Percentiles rank a stretch among this genome's conserved stretches.
phyloP scores from a whole-genome alignment of 2,329 filamentous ascomycete species.

The Endothia cerciana region DNA sequence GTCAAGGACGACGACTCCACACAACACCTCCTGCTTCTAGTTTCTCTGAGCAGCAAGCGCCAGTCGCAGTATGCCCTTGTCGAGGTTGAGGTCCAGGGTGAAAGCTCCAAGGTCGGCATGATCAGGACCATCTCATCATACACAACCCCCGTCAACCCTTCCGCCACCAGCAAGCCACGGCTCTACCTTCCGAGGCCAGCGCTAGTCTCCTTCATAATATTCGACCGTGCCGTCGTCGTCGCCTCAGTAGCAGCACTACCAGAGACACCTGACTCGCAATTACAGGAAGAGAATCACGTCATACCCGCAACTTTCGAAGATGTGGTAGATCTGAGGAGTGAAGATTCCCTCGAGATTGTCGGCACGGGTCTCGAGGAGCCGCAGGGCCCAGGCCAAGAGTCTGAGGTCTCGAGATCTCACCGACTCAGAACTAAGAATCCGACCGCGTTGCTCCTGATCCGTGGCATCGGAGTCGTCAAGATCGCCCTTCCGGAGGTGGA shows the following conservation, averaged over 20 bases:
- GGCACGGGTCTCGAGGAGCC: constrained; percentile 68
- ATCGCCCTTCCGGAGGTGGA: constrained; percentile 62
- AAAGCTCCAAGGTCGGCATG: constrained; percentile 61
- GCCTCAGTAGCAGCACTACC: constrained; percentile 71
- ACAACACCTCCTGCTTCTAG: constrained; percentile 65
- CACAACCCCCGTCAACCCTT: constrained; percentile 53
- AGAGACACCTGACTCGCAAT: constrained; percentile 75
- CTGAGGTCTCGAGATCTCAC: constrained; percentile 53
- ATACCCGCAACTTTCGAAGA: constrained; percentile 79
- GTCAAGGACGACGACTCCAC: constrained; percentile 54
- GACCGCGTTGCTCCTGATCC: constrained; percentile 63
- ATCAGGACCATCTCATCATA: constrained; percentile 71
- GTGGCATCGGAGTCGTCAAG: constrained; percentile 65
- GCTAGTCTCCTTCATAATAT: constrained; percentile 80
- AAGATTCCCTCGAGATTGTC: constrained; percentile 65
- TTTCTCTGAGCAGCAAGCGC: constrained; percentile 57
- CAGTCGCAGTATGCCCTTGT: constrained; percentile 72
- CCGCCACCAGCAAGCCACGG: constrained; percentile 56
- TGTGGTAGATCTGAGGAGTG: constrained; percentile 75
- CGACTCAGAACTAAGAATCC: constrained; percentile 65
- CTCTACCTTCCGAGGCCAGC: constrained; percentile 79
- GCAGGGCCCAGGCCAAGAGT: constrained; percentile 38
- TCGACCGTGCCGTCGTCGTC: constrained; percentile 77
- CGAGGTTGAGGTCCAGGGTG: constrained; percentile 66
- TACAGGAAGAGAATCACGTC: constrained; percentile 68